Percentiles rank a stretch among this genome's conserved stretches.
These are phyloP conservation scores for Agaricales sp. DNA, from an alignment of 1,284 basidiomycete species.

Conservation along the genomic window DNA sequence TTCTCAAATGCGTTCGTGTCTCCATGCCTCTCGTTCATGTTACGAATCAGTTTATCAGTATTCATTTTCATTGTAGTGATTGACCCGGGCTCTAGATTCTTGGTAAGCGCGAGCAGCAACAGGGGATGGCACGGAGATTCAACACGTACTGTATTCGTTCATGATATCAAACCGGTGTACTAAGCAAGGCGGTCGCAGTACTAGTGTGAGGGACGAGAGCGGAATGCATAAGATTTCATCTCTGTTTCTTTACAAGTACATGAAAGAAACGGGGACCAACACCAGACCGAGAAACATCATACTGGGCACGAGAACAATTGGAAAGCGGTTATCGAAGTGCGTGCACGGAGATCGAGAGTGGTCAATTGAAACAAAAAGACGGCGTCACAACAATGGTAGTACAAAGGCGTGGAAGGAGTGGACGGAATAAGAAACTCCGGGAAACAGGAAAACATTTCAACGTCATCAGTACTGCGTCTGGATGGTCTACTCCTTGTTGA, in stretches of 20 bases:
- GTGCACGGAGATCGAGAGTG: not conserved
- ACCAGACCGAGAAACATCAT: slow-evolving; percentile 1
- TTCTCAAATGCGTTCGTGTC: slow-evolving; percentile 73
- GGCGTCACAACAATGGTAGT: not conserved
- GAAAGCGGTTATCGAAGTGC: not conserved
- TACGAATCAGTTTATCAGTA: slow-evolving; percentile 12
- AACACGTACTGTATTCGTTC: slow-evolving; percentile 81
- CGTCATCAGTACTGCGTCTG: slow-evolving; percentile 8
- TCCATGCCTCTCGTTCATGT: slow-evolving; percentile 8
- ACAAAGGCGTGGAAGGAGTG: not conserved
- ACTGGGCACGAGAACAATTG: not conserved
- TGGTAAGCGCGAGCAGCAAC: slow-evolving; percentile 90
- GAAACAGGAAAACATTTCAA: not conserved
- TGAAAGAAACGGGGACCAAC: slow-evolving; percentile 1
- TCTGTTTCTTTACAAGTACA: slow-evolving; percentile 1
- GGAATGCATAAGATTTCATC: not conserved
- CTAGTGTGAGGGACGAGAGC: no score
- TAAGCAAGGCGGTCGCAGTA: no score
- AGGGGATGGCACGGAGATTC: slow-evolving; percentile 92
- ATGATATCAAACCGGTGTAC: slow-evolving; percentile 64
- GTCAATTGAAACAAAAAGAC: not conserved
- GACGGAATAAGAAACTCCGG: not conserved
- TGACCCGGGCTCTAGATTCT: slow-evolving; percentile 76
- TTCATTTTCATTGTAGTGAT: slow-evolving; percentile 47
- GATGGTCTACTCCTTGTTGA: slow-evolving; percentile 36